Evolutionary conservation across 257 asterid species (phyloP), one percentile per base, ranked within the genome.

Genomic region (Sherardia arvensis): DNA sequence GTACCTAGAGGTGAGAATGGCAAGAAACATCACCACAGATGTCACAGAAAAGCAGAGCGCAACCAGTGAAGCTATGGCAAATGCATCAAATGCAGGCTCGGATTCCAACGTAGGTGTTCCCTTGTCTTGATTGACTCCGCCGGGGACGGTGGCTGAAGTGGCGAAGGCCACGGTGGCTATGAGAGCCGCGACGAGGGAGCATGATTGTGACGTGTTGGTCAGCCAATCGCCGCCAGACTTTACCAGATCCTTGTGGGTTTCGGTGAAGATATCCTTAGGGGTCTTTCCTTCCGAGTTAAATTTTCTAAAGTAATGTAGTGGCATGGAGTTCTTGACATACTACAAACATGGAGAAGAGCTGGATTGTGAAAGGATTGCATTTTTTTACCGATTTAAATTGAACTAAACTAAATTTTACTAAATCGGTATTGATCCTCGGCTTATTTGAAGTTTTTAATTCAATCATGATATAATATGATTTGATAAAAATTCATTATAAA

Each of bases 251-350:
- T 30, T 11, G 49, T 64, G 68, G 11, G 68, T 64, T 6, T 51
- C 68, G 9, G 60, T 49, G 60, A 64, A 64, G 9, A 64, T 17
- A 1, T 64, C 33, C 15, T 9, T 64, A 1, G 68, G 68, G 11
- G 60, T 49, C 32, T 30, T 51, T 20, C 68, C 68, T 21, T 30
- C 1, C 51, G 0, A 5, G 68, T 64, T 64, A 9, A 17, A 20
- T 11, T 47, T 43, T 14, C 25, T 29, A 30, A 49, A 64, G 68
- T 49, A 64, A 21, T 64, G 61, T 22, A 11, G 60, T 11, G 61
- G 68, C 68, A 64, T 51, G 49, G 68, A 64, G 22, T 4, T n/a
- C 68, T 64, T 64, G 22, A 64, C 68, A 30, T 48, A 64, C 68
- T 64, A 27, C 60, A 51, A 22, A 23, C 51, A 43, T 3, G 7